Evolutionary conservation across 495 filamentous ascomycete genomes (phyloP).

Genomic region (Podospora sp.): DNA sequence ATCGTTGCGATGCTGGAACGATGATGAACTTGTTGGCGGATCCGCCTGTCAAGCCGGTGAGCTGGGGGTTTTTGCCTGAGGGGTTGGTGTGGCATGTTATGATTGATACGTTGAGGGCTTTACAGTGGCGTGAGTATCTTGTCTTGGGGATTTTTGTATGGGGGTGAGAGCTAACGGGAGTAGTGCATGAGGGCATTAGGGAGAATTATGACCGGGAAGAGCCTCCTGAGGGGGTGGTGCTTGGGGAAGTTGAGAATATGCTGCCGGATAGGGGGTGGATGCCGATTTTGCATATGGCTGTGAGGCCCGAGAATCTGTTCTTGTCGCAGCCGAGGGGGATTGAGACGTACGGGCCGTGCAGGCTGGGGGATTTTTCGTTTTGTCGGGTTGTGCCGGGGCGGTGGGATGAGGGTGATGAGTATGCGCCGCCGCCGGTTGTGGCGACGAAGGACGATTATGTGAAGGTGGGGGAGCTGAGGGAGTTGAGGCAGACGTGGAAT

Average conservation of each 20-base stretch:
- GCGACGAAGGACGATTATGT: conserved; percentile 12
- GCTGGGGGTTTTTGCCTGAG: conserved; percentile 40
- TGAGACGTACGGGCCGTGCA: conserved; percentile 53
- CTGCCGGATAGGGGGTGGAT: conserved; percentile 43
- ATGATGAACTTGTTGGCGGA: conserved; percentile 36
- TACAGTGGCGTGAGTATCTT: conserved; percentile 33
- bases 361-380: conserved; percentile 47
- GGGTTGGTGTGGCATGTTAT: conserved; percentile 50
- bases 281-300: conserved; percentile 48
- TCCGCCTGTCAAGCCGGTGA: not conserved
- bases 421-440: conserved; percentile 17
- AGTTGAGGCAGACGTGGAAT: conserved; percentile 11
- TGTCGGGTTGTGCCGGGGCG: conserved; percentile 32
- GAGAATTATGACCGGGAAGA: conserved; percentile 21
- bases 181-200: conserved; percentile 43
- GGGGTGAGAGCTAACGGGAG: too few relatives aligned
- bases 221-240: conserved; percentile 1
- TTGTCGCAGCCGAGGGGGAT: conserved; percentile 44
- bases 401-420: conserved; percentile 27
- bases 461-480: conserved; percentile 16
- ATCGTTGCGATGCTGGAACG: conserved; percentile 45
- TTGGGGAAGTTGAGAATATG: conserved; percentile 3
- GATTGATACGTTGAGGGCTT: conserved; percentile 39
- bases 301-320: conserved; percentile 47
- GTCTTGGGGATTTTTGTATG: too few relatives aligned